These are phyloP conservation scores for Rubia peregrina DNA, from an alignment of 305 asterid species.

Conservation along the genomic window DNA sequence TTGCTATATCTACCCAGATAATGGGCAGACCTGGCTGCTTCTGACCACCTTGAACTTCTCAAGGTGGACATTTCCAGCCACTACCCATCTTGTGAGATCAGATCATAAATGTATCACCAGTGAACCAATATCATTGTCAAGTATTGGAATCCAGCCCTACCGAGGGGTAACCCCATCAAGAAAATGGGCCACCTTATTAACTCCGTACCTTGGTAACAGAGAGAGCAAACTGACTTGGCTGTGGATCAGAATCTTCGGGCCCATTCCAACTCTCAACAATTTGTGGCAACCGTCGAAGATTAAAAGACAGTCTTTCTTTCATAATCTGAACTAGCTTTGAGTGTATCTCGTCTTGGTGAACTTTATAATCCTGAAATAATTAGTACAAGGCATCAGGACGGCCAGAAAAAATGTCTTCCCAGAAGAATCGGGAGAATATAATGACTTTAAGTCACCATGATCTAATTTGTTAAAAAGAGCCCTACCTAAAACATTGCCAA, in stretches of 20 bases:
- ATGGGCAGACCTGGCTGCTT: not conserved
- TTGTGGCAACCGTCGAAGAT: conserved; percentile 86
- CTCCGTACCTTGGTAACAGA: conserved; percentile 72
- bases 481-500: not conserved
- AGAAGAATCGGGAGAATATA: not conserved
- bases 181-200: not conserved
- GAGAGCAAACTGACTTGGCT: conserved; percentile 93
- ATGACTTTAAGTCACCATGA: not conserved
- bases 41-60: not conserved
- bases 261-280: conserved; percentile 91
- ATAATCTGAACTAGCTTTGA: conserved; percentile 95
- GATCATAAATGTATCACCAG: not conserved
- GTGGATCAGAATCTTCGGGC: conserved; percentile 58
- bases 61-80: not conserved
- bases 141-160: conserved; percentile 5
- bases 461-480: not conserved
- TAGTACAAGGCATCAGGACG: not conserved
- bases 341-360: conserved; percentile 93
- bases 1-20: not conserved
- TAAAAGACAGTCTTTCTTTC: conserved; percentile 81
- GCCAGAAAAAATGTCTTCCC: conserved; percentile 15
- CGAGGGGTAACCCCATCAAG: conserved; percentile 1
- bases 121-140: not conserved
- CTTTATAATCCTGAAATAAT: conserved; percentile 63
- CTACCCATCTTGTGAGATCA: not conserved